Evolutionary conservation across 2,329 filamentous ascomycete species (phyloP), one percentile per base, ranked within the genome.

Genomic region (Calonectria hawksworthii): DNA sequence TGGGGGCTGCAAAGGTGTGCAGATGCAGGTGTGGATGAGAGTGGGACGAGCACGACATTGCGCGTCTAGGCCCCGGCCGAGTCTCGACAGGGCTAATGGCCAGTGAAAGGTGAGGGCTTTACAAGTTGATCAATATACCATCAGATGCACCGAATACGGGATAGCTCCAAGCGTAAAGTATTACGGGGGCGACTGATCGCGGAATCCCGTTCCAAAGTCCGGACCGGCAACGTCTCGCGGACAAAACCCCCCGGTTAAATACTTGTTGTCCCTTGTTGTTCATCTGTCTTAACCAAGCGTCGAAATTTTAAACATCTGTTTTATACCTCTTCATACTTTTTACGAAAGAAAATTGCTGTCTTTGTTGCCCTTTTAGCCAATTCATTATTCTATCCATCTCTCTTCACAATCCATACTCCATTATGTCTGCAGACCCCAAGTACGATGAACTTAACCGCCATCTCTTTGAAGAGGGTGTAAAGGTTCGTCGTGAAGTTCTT

Each of bases 401-500:
- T 21, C 18, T 28, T 11, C 7, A 13, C 23, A 47, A 47, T 23
- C 7, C 34, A 2, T 10, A 28, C 23, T 8, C 9, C 56, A 63
- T 11, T 36, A 63, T 63, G 56, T 63, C 56, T 21, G 36, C 56
- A 41, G 56, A 63, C 56, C 34, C 56, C 36, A 63, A 63, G 13
- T 63, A 63, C 38, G 56, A 63, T 21, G 56, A 63, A 11, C 56
- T 63, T 2, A 63, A 63, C 34, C 56, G 56, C 16, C 56, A 63
- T 26, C 56, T 63, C 56, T 63, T 63, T 38, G 56, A 63, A 11
- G 56, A 74, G 56, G 56, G 56, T 4, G 56, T 63, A 7, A 63
- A 63, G 56, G 68, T 74, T 21, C 70, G 77, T 1, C 71, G 75
- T 2, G 74, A 78, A 21, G 74, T 77, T 11, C 75, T 78, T 1